Evolutionary conservation across 441 rosid genomes (phyloP).

Genomic region (Croton setiger): DNA sequence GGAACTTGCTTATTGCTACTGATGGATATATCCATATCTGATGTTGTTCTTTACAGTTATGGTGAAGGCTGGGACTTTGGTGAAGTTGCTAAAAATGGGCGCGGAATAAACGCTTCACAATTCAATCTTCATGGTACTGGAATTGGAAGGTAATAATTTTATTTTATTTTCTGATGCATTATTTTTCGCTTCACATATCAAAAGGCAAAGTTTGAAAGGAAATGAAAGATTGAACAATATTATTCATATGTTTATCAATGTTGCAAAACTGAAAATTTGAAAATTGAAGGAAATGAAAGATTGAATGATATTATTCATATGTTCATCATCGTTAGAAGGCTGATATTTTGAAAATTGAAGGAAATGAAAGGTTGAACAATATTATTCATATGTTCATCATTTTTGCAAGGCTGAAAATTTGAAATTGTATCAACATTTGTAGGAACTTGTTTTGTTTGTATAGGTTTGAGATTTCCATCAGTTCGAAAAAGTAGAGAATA

Average conservation of each 20-base stretch:
- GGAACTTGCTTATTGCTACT: slow-evolving; percentile 12
- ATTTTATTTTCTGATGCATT: slow-evolving; percentile 9
- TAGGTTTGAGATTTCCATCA: not conserved
- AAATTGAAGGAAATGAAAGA: slow-evolving; percentile 5
- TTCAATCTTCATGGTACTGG: slow-evolving; percentile 77
- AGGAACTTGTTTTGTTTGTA: not conserved
- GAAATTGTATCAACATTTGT: not conserved
- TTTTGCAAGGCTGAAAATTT: not conserved
- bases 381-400: not conserved
- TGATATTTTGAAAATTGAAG: slow-evolving; percentile 1
- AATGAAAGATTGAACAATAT: not conserved
- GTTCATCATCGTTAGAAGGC: not conserved
- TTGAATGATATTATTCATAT: not conserved
- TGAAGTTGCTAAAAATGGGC: slow-evolving; percentile 94
- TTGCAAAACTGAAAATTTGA: not conserved
- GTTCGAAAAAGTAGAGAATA: not conserved
- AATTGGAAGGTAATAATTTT: slow-evolving; percentile 75
- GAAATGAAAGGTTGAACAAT: not conserved
- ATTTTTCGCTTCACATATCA: not conserved
- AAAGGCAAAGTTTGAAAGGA: not conserved
- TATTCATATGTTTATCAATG: not conserved
- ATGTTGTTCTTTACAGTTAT: slow-evolving; percentile 52
- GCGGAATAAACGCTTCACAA: slow-evolving; percentile 91
- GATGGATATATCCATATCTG: not conserved
- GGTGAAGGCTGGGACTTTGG: slow-evolving; percentile 99